Conservation (phyloP, 129 eudicot genomes). For the Tagetes erecta region DNA sequence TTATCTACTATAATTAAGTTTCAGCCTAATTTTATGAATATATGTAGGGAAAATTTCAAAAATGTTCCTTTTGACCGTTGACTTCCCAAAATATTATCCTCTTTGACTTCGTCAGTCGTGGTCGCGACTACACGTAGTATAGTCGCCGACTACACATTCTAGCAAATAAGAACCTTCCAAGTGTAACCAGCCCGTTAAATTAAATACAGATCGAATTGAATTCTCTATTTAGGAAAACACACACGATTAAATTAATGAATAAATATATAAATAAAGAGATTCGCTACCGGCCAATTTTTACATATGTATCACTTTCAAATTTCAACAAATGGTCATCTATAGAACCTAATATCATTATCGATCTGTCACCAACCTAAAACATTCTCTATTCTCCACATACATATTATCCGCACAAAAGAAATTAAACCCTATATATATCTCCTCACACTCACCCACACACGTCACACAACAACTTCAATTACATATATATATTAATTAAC, state of each 20-base stretch:
- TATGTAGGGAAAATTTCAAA: too few relatives aligned
- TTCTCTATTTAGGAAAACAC: constrained; percentile 12
- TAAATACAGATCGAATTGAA: neutral
- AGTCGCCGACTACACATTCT: too few relatives aligned
- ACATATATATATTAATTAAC: too few relatives aligned
- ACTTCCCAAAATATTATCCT: too few relatives aligned
- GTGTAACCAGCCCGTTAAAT: too few relatives aligned
- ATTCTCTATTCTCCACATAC: constrained; percentile 30
- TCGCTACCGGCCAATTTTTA: constrained; percentile 13
- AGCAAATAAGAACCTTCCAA: too few relatives aligned
- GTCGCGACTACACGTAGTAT: too few relatives aligned
- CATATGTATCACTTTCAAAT: neutral
- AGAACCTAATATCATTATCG: constrained; percentile 19
- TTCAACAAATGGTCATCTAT: constrained; percentile 2
- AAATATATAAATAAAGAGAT: neutral
- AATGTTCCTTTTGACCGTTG: too few relatives aligned
- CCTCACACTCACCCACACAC: neutral
- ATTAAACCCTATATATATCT: constrained; percentile 23
- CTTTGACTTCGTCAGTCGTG: too few relatives aligned
- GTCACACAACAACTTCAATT: neutral
- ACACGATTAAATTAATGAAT: neutral
- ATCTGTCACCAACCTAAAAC: constrained; percentile 17
- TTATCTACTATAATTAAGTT: too few relatives aligned
- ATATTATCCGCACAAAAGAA: constrained; percentile 22
- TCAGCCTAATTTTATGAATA: too few relatives aligned